Percentiles rank a stretch among this genome's conserved stretches.
Evolutionary conservation across 192 early-diverging fungal species (phyloP).

Genomic region (Umbelopsis vinacea): DNA sequence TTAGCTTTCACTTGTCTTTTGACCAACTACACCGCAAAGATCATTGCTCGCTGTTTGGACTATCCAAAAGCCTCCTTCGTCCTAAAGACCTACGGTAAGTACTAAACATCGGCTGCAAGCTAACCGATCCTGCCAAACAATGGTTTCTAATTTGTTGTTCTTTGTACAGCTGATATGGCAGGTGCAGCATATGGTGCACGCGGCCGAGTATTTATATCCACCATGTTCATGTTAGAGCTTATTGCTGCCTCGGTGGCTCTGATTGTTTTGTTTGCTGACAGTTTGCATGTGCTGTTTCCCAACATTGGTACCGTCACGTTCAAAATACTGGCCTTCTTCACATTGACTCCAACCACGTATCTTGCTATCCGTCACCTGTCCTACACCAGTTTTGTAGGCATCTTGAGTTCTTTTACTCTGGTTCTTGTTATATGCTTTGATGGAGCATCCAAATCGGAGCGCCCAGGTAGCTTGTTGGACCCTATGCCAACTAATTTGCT

Average conservation of each 20-base stretch:
- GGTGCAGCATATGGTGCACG: conserved; percentile 44
- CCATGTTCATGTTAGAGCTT: conserved; percentile 44
- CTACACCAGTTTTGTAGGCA: conserved; percentile 61
- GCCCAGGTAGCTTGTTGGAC: conserved; percentile 62
- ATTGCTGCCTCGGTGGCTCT: conserved; percentile 46
- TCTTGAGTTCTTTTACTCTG: conserved; percentile 56
- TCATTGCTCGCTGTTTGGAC: conserved; percentile 51
- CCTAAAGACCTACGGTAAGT: conserved; percentile 32
- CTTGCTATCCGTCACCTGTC: conserved; percentile 53
- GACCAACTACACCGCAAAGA: conserved; percentile 61
- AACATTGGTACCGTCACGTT: conserved; percentile 36
- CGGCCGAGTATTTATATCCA: conserved; percentile 33
- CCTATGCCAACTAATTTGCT: conserved; percentile 51
- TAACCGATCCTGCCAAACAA: not conserved
- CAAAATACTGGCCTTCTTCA: conserved; percentile 50
- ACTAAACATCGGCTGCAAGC: no score
- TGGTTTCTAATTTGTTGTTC: not conserved
- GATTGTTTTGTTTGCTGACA: conserved; percentile 45
- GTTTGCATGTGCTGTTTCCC: conserved; percentile 41
- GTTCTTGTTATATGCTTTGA: conserved; percentile 59
- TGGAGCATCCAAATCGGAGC: conserved; percentile 48
- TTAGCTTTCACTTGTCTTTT: conserved; percentile 43
- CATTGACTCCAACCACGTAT: conserved; percentile 61
- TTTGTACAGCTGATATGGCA: conserved; percentile 34
- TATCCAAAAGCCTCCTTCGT: conserved; percentile 18